Conservation (phyloP, 306 rosid genomes). For the Delonix regia region DNA sequence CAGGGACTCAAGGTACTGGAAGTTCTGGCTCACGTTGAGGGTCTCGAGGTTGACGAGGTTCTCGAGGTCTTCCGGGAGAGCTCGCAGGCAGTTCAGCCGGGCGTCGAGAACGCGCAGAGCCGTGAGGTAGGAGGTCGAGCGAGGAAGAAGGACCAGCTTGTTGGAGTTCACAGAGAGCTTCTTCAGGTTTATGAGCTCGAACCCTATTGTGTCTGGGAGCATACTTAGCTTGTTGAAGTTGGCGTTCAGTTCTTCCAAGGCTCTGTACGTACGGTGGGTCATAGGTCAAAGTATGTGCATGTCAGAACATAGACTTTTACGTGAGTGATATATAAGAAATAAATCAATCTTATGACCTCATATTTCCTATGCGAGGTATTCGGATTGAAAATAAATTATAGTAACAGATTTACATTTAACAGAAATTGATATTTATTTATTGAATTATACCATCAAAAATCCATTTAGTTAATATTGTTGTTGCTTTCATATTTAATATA, state of each 20-base stretch:
- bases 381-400: too few relatives aligned
- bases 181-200: slow-evolving; percentile 68
- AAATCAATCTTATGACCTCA: too few relatives aligned
- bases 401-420: background rate
- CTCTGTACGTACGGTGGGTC: slow-evolving; percentile 40
- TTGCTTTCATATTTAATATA: too few relatives aligned
- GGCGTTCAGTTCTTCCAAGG: slow-evolving; percentile 79
- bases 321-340: background rate
- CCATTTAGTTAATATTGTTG: background rate
- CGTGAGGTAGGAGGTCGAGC: slow-evolving; percentile 69
- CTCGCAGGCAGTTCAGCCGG: slow-evolving; percentile 74
- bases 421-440: background rate
- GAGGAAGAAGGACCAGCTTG: slow-evolving; percentile 65
- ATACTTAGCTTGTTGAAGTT: slow-evolving; percentile 79
- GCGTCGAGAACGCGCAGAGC: slow-evolving; percentile 66
- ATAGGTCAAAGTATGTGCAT: background rate
- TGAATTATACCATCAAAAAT: background rate
- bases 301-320: background rate
- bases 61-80: slow-evolving; percentile 76
- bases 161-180: slow-evolving; percentile 86
- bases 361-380: too few relatives aligned
- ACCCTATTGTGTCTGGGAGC: slow-evolving; percentile 81
- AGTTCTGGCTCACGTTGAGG: slow-evolving; percentile 90
- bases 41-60: slow-evolving; percentile 79
- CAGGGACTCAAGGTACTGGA: slow-evolving; percentile 65